phyloP scores from a whole-genome alignment of 2,329 filamentous ascomycete species.

The Rosellinia necatrix region DNA sequence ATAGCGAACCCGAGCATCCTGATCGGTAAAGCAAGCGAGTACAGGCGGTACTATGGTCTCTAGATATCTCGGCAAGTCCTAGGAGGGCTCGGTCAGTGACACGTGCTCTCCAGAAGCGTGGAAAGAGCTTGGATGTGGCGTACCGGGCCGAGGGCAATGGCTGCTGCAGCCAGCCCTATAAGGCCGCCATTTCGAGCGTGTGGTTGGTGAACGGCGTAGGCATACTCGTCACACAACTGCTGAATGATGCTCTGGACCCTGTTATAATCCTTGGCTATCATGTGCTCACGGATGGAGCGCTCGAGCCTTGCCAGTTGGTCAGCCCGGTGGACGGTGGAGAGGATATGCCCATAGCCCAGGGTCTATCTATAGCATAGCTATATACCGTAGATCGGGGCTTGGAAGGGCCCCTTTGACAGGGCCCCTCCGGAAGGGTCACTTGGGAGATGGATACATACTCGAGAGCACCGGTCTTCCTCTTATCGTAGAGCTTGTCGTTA shows the following conservation, averaged over 20 bases:
- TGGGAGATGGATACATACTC: conserved; percentile 67
- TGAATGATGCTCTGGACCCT: conserved; percentile 87
- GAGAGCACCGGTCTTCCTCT: conserved; percentile 92
- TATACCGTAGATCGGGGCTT: too few relatives aligned
- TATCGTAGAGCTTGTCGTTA: conserved; percentile 98
- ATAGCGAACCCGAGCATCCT: conserved; percentile 95
- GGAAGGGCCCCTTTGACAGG: too few relatives aligned
- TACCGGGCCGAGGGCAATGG: conserved; percentile 91
- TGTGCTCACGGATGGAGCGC: conserved; percentile 83
- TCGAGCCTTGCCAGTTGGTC: conserved; percentile 69
- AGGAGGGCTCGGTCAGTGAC: conserved; percentile 30
- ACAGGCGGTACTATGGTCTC: conserved; percentile 95
- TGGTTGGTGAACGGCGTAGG: conserved; percentile 94
- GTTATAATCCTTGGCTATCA: conserved; percentile 75
- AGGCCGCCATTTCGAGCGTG: conserved; percentile 95
- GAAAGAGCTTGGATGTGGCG: conserved; percentile 42
- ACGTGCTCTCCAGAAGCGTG: conserved; percentile 3
- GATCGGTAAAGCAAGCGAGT: conserved; percentile 94
- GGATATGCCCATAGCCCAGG: too few relatives aligned
- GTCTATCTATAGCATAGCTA: too few relatives aligned
- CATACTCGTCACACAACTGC: conserved; percentile 96
- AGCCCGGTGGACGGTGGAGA: too few relatives aligned
- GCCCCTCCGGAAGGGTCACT: too few relatives aligned
- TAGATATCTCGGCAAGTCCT: conserved; percentile 91
- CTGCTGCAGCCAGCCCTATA: conserved; percentile 92